A percentile compares a stretch with the other conserved stretches of the same genome.
Conservation (phyloP, 352 stramenopile genomes). For the Albugo candida region DNA sequence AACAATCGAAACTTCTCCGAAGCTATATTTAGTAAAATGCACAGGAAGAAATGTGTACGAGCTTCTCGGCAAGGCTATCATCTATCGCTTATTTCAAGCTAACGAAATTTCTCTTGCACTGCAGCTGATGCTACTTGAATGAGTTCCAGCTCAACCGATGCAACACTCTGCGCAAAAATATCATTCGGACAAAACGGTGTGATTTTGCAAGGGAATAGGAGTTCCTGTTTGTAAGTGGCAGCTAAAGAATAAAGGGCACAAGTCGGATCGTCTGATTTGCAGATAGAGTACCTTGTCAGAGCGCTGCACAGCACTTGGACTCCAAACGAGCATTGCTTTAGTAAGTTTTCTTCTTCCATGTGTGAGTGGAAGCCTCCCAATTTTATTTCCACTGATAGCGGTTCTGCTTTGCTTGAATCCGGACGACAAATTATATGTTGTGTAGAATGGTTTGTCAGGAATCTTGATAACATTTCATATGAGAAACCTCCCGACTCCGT, state of each 20-base stretch:
- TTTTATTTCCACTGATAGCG: slow-evolving; percentile 31
- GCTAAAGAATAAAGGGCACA: slow-evolving; percentile 28
- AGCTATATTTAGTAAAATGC: too few relatives aligned
- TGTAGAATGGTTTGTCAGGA: slow-evolving; percentile 30
- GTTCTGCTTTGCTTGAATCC: slow-evolving; percentile 30
- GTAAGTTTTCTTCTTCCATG: background rate
- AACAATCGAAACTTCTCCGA: too few relatives aligned
- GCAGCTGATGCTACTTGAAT: too few relatives aligned
- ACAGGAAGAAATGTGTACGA: too few relatives aligned
- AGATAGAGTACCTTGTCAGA: slow-evolving; percentile 51
- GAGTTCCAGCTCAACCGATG: too few relatives aligned
- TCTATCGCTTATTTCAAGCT: too few relatives aligned
- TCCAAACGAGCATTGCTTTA: slow-evolving; percentile 28
- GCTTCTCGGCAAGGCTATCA: too few relatives aligned
- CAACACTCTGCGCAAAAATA: too few relatives aligned
- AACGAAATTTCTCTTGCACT: too few relatives aligned
- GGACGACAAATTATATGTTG: slow-evolving; percentile 44
- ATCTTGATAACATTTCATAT: slow-evolving; percentile 42
- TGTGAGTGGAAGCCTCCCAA: slow-evolving; percentile 28
- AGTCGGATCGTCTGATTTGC: slow-evolving; percentile 41
- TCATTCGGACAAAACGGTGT: too few relatives aligned
- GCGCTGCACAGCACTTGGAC: slow-evolving; percentile 28
- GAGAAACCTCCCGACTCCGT: slow-evolving; percentile 53
- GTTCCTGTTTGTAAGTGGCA: slow-evolving; percentile 18
- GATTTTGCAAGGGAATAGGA: too few relatives aligned